Evolutionary conservation across 768 basidiomycete species (phyloP), one percentile per base, ranked within the genome.

Genomic region (Tephrocybe sp.): DNA sequence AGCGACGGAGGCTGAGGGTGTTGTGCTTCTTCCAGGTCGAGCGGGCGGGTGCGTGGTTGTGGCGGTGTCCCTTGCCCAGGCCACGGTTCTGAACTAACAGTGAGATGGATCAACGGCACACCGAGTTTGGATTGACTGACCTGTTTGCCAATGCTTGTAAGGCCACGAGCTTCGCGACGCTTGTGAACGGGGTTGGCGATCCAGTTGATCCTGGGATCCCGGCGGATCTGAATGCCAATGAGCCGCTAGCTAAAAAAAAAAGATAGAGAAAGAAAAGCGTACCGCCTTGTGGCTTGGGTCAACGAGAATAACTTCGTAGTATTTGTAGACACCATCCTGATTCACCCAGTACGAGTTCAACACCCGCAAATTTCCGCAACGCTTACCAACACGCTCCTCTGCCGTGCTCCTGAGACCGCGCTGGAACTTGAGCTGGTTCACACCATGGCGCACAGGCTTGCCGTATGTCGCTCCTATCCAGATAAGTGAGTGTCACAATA

Each of bases 301-400:
- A 51, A 99, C 95, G 58, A 97, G 83, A 69, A 99, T 98, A 64
- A 99, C 92, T 70, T 99, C 97, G 76, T 85, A 99, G 79, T 97
- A 98, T 71, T 96, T 97, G 84, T 96, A 97, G 25, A 97, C 91
- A 72, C 94, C 93, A 67, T 98, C 94, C 75, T 96, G 93, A 75
- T 98, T 98, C 65, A 99, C 77, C 97, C 97, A 99, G 82, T 98
- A 98, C 39, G 96, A 98, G 77, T 96, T 97, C 63, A 97, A 69
- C 57, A 99, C 97, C 48, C 97, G 86, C 65, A 99, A 72, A 71
- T 98, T 98, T 46, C 93, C 94, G 66, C 97, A 99, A 60, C 95
- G 83, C 66, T 83, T 85, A 55, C 96, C 97, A 58, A 98, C 96
- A 67, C 97, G 90, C 79, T 98, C 97, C 77, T 99, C 97, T 42